These are phyloP conservation scores for Rhizopogon vinicolor DNA, from an alignment of 768 basidiomycete genomes.

Conservation along the genomic window DNA sequence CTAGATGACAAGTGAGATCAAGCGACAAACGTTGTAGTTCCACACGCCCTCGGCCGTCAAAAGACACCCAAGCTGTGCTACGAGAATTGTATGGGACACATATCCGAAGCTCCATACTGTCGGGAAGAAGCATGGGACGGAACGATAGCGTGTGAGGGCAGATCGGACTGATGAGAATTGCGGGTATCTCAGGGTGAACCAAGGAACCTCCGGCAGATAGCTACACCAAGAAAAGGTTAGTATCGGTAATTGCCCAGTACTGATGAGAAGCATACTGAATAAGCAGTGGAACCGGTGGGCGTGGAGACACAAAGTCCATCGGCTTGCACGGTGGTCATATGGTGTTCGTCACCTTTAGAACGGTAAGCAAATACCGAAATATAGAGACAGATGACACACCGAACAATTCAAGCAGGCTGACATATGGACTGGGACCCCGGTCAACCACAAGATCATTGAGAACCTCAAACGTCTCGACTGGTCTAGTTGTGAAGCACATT, in stretches of 20 bases:
- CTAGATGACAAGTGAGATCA: not conserved
- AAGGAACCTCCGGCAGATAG: slow-evolving; percentile 97
- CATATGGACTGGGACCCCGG: slow-evolving; percentile 96
- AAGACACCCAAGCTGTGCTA: slow-evolving; percentile 98
- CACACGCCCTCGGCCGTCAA: slow-evolving; percentile 94
- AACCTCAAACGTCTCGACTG: slow-evolving; percentile 94
- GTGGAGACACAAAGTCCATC: slow-evolving; percentile 94
- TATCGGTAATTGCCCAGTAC: slow-evolving; percentile 1
- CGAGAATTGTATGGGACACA: slow-evolving; percentile 99
- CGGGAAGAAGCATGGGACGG: slow-evolving; percentile 96
- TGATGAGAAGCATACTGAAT: slow-evolving; percentile 61
- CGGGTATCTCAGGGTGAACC: slow-evolving; percentile 96
- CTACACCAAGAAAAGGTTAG: slow-evolving; percentile 23
- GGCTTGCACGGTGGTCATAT: slow-evolving; percentile 98
- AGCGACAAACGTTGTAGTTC: slow-evolving; percentile 83
- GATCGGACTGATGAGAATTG: slow-evolving; percentile 93
- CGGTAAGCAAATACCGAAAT: slow-evolving; percentile 1
- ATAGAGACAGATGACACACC: slow-evolving; percentile 48
- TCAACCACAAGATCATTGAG: slow-evolving; percentile 98
- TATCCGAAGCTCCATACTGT: slow-evolving; percentile 96
- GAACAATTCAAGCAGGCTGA: slow-evolving; percentile 92
- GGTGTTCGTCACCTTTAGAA: slow-evolving; percentile 89
- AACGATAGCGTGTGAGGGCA: slow-evolving; percentile 99
- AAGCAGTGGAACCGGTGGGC: slow-evolving; percentile 97
- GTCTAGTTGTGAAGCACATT: slow-evolving; percentile 94